Base-by-base conservation (phyloP, 768 basidiomycete species). In the Russula lepida region DNA sequence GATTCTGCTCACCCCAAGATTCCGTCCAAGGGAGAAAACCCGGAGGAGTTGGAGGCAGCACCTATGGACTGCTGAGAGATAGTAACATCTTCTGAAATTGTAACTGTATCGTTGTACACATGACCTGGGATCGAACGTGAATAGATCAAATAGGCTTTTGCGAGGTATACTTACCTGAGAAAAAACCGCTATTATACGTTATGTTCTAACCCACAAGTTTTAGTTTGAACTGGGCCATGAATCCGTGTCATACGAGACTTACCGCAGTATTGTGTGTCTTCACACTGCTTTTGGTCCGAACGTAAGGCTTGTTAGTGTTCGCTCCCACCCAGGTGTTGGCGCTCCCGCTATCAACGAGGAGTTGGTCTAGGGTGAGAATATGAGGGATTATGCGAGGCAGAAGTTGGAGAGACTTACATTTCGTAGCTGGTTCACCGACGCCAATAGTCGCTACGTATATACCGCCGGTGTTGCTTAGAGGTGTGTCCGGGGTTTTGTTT, bases 241-340 rank as follows among this genome's bases (percentile, higher is more conserved):
- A 39, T 6, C 43, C 6, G 35, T 41, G 43, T 21, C 6, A 44
- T 8, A 6, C 21, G 9, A 25, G 43, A 72, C 79, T 58, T 73
- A 81, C 83, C 64, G 86, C 82, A 35, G 68, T 27, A 58, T 81
- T 65, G 0, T 66, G 63, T 15, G 83, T 85, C 64, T 75, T 60
- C 9, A 41, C 68, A 57, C 81, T 84, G 30, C 83, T 80, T 58
- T 74, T 74, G 7, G 86, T 85, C 63, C 64, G 59, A 25, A 68
- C 69, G 67, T 84, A 88, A 1, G 70, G 19, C 21, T 67, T 72
- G 12, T 28, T 64, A 28, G 85, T 72, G 12, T 28, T 64, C 30
- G 85, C 83, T 23, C 85, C 84, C 49, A 88, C 74, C 84, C 85
- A 88, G 25, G 84, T 86, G 73, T 86, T 86, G n/a, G 85, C 85